Evolutionary conservation across 352 stramenopile genomes (phyloP), one percentile per base, ranked within the genome.

Genomic region (Globisporangium acanthophoron): DNA sequence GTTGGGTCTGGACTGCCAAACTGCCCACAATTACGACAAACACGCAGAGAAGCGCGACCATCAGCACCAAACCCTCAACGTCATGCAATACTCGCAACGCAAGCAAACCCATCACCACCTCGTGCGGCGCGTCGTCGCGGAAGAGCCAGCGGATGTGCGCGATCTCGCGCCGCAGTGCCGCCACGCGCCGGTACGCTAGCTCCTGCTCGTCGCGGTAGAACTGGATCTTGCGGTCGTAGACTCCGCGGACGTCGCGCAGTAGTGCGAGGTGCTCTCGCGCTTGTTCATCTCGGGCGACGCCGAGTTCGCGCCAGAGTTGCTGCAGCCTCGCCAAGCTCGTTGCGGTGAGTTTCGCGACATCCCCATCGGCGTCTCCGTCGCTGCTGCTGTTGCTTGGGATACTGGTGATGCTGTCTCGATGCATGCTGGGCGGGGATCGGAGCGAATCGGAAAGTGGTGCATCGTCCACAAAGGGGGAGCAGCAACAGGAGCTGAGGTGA

Each of bases 271-370:
- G 44, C 57, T 83, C 65, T 29, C 69, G 55, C 40, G 56, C 24
- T 52, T 78, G 57, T 31, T 82, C 70, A 9, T 58, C 50, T 8
- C 48, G 40, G 0, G 62, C 55, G 47, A 83, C 40, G 2, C 73
- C 73, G 33, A 83, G 64, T 13, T 52, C 24, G 18, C 43, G 44
- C 73, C 73, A 83, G 9, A 83, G 57, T 48, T 60, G 54, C n/a
- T 46, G 47, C 43, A 83, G 53, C 45, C 66, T 61, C 33, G 18
- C 18, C 33, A 70, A 35, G n/a, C 55, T 60, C 40, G 67, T 43
- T 0, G 21, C 24, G 31, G 64, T 1, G 48, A 65, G 27, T 20
- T 47, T n/a, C 29, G 40, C 12, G 20, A 57, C 47, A 9, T 37
- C 51, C 21, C 3, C 20, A 29, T 13, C 29, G 4, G 4, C 24